These are phyloP conservation scores for Aspergillus tubingensis DNA, from an alignment of 2,329 filamentous ascomycete species.

Conservation along the genomic window DNA sequence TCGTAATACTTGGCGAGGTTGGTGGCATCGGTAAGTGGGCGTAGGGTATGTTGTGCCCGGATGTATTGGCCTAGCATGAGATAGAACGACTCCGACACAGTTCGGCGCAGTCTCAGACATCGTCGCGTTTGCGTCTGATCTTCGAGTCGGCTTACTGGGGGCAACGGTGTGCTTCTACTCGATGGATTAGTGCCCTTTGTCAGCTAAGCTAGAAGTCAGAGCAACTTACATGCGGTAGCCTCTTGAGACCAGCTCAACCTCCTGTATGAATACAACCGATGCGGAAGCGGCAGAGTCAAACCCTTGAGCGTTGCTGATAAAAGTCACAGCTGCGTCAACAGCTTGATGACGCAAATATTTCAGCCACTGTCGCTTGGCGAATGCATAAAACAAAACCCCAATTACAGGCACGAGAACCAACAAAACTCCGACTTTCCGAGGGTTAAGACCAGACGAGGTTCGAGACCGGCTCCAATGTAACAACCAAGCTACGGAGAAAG, in stretches of 20 bases:
- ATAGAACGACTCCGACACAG: conserved; percentile 69
- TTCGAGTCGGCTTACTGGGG: conserved; percentile 89
- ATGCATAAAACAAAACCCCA: conserved; percentile 66
- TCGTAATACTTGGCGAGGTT: conserved; percentile 93
- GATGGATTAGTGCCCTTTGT: conserved; percentile 23
- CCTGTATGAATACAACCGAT: conserved; percentile 80
- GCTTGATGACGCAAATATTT: conserved; percentile 75
- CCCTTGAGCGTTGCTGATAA: conserved; percentile 74
- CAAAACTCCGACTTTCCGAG: conserved; percentile 42
- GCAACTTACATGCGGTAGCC: conserved; percentile 76
- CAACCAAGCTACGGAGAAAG: conserved; percentile 65
- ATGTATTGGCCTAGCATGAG: conserved; percentile 72
- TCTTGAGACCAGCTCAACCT: conserved; percentile 91
- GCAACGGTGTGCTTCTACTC: conserved; percentile 77
- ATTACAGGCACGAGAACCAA: conserved; percentile 52
- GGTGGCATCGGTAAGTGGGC: conserved; percentile 72
- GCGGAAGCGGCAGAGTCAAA: conserved; percentile 77
- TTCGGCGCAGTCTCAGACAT: conserved; percentile 76
- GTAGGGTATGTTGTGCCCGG: conserved; percentile 68
- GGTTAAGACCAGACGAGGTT: conserved; percentile 47
- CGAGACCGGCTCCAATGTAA: conserved; percentile 70
- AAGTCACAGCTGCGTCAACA: conserved; percentile 65
- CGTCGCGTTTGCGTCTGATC: conserved; percentile 76
- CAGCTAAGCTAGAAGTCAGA: conserved; percentile 14
- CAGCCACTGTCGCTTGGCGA: conserved; percentile 77